Base-by-base conservation (phyloP, 1,139 yeast species). In the Kurtzmaniella quercitrusa region DNA sequence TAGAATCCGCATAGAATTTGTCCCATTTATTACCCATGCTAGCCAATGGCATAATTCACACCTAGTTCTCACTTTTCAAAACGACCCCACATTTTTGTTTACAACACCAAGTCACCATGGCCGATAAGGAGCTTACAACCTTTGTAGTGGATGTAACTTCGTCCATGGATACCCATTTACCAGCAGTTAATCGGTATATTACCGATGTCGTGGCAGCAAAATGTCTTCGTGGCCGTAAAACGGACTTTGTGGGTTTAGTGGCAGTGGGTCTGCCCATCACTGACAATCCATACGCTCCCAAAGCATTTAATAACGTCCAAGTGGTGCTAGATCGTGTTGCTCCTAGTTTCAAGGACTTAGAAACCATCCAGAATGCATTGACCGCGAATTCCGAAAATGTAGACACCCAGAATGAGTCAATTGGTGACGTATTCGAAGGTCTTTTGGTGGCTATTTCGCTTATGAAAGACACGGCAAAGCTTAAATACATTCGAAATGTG, bases 91-190 rank as follows among this genome's bases (percentile, higher is more conserved):
- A n/a, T n/a, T n/a, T n/a, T n/a, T n/a, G n/a, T n/a, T n/a, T n/a
- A n/a, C n/a, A n/a, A n/a, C n/a, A n/a, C n/a, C n/a, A n/a, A n/a
- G n/a, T n/a, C n/a, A n/a, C n/a, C 4, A 61, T 62, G 66, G 68
- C 69, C 37, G 64, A 65, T 20, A 72, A 72, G 48, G 76, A 74
- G 65, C 61, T 74, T 33, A 77, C 84, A 0, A 61, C 74, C 2
- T 80, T 77, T 50, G 71, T 82, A 16, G 66, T 80, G 8, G 88
- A 83, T 54, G 59, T 71, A 26, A 66, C 77, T 19, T 64, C 67
- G 14, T 49, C 66, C 5, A 76, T 77, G 80, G 73, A 61, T 12
- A 38, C 45, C 14, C 40, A 63, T 7, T 51, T 78, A 32, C 71
- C 70, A 4, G 54, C 58, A 40, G 71, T 70, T 0, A 52, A 73